Base-by-base conservation (phyloP, 306 rosid species). In the Begonia peltatifolia region DNA sequence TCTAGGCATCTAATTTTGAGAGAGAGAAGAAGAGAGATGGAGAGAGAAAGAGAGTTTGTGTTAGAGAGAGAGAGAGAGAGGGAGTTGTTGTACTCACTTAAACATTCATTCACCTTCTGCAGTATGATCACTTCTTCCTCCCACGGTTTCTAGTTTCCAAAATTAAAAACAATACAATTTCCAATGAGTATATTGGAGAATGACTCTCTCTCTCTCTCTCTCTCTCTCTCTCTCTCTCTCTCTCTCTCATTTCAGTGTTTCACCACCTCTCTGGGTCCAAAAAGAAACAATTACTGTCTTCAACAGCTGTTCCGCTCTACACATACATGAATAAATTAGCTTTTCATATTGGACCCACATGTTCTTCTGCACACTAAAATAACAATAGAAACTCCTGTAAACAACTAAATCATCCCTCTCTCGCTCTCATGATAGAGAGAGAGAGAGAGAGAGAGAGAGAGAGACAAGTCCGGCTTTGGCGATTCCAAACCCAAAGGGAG, bases 311-410 rank as follows among this genome's bases (percentile, higher is more conserved):
- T 73, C 50, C 41, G 30, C 57, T 72, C 60, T 42, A 74, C 57
- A 57, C 62, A 60, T 52, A 60, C 60, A 53, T 61, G 52, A 63
- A 46, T 63, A 62, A 57, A 66, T 50, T 51, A 8, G 20, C 58
- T 76, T 69, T 83, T 79, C 63, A 25, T 47, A 41, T 71, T 62
- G 52, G 84, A 68, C 9, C 87, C 93, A 77, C 76, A 73, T 38
- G 62, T 55, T 54, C 54, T 64, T 43, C 44, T 67, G 60, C 54
- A 25, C 57, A 64, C 47, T 61, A 61, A 71, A 52, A 50, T 53
- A 53, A 59, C 61, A 58, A 64, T 55, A 68, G 70, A 64, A 74
- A 68, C 25, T 54, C 63, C 53, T 65, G 57, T 55, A 67, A 61
- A 58, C 43, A 54, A 59, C 63, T 61, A 53, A 59, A 30, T 36